Percentiles rank a stretch among this genome's conserved stretches.
Evolutionary conservation across 2,329 filamentous ascomycete genomes (phyloP).

Genomic region (Neospermospora avenae): DNA sequence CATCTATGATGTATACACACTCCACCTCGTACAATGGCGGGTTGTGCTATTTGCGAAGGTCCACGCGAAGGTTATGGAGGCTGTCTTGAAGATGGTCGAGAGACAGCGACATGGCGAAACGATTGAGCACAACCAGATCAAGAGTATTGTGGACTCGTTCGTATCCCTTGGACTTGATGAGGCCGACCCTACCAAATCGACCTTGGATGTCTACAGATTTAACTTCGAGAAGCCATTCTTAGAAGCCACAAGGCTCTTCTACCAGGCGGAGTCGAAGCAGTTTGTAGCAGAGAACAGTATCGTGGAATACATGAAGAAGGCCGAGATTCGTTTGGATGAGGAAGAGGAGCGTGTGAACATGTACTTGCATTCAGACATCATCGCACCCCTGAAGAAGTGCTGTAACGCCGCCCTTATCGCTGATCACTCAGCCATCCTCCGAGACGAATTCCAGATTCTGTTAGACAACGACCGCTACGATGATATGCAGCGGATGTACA

Average conservation of each 20-base stretch:
- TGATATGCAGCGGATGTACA: conserved; percentile 96
- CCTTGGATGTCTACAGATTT: conserved; percentile 87
- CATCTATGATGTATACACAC: conserved; percentile 95
- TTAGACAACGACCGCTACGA: conserved; percentile 93
- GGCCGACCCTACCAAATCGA: conserved; percentile 87
- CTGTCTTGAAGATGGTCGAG: conserved; percentile 91
- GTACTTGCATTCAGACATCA: conserved; percentile 89
- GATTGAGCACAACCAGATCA: conserved; percentile 95
- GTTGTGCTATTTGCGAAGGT: conserved; percentile 84
- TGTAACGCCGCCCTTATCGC: conserved; percentile 89
- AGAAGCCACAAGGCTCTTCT: conserved; percentile 78
- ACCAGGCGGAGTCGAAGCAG: conserved; percentile 85
- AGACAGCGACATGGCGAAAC: conserved; percentile 97
- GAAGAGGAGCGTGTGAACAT: conserved; percentile 92
- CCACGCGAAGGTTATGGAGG: conserved; percentile 86
- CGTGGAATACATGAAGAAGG: conserved; percentile 99
- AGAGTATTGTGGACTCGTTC: conserved; percentile 94
- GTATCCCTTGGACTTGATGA: conserved; percentile 94
- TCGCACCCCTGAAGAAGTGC: conserved; percentile 74
- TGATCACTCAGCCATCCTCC: conserved; percentile 78
- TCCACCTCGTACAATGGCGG: conserved; percentile 95
- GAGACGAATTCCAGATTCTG: conserved; percentile 93
- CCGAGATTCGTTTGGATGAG: conserved; percentile 81
- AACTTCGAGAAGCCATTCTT: conserved; percentile 95
- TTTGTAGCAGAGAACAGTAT: conserved; percentile 97